Percentiles rank a stretch among this genome's conserved stretches.
phyloP scores from a whole-genome alignment of 208 protist genomes.

The Trypanosoma platydactyli region DNA sequence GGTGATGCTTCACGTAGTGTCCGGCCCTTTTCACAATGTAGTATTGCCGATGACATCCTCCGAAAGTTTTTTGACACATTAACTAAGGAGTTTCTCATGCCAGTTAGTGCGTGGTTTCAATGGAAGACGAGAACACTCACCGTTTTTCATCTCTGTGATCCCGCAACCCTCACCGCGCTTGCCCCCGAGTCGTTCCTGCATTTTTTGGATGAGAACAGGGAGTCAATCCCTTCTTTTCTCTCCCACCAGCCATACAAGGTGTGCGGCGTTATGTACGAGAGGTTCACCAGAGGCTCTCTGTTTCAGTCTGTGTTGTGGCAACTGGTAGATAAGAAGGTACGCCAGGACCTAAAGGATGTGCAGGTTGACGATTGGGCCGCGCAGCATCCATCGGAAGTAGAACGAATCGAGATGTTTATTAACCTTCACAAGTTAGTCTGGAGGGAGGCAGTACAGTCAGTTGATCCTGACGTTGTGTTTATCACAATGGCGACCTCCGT shows the following conservation, averaged over 20 bases:
- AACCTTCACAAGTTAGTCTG: constrained; percentile 61
- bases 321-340: constrained; percentile 56
- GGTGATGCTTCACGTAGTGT: constrained; percentile 8
- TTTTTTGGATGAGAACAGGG: constrained; percentile 57
- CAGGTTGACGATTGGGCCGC: constrained; percentile 56
- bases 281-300: constrained; percentile 67
- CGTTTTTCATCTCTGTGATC: constrained; percentile 73
- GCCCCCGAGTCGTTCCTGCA: constrained; percentile 64
- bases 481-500: constrained; percentile 66
- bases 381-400: constrained; percentile 48
- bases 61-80: constrained; percentile 87
- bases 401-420: constrained; percentile 75
- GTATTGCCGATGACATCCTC: constrained; percentile 78
- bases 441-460: constrained; percentile 46
- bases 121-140: constrained; percentile 34
- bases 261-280: constrained; percentile 80
- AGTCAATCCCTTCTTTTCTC: constrained; percentile 59
- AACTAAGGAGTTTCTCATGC: constrained; percentile 81
- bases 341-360: constrained; percentile 47
- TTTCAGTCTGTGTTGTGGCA: constrained; percentile 62
- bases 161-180: constrained; percentile 37
- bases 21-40: constrained; percentile 55
- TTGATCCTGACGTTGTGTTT: constrained; percentile 81
- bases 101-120: constrained; percentile 69
- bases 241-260: constrained; percentile 62